These are phyloP conservation scores for Serendipita sp. DNA, from an alignment of 768 basidiomycete species.

Conservation along the genomic window DNA sequence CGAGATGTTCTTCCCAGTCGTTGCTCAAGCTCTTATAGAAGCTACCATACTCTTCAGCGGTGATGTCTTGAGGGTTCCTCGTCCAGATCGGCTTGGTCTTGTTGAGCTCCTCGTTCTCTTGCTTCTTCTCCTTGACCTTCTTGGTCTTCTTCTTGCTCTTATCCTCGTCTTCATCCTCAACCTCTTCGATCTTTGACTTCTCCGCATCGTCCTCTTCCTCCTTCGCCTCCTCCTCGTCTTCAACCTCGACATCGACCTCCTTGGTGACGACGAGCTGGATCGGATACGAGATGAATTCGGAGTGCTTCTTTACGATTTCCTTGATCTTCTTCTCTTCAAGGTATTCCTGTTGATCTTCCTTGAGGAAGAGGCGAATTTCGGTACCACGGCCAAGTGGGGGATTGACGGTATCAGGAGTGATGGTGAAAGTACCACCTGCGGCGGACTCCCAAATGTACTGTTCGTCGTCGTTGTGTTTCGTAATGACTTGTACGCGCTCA, in stretches of 20 bases:
- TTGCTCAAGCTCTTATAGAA: constrained; percentile 99
- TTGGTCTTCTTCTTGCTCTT: constrained; percentile 79
- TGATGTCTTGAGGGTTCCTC: constrained; percentile 90
- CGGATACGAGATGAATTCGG: constrained; percentile 99
- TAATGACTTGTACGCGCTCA: constrained; percentile 94
- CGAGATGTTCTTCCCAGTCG: constrained; percentile 99
- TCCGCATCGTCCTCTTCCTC: constrained; percentile 46
- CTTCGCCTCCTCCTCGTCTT: constrained; percentile 30
- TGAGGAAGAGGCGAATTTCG: constrained; percentile 80
- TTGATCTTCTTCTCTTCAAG: constrained; percentile 99
- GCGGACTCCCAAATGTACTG: constrained; percentile 99
- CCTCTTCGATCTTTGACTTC: constrained; percentile 62
- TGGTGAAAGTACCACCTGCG: constrained; percentile 97
- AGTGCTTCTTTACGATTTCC: constrained; percentile 99
- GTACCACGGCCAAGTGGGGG: constrained; percentile 85
- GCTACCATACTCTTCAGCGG: constrained; percentile 75
- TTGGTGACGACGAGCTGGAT: constrained; percentile 97
- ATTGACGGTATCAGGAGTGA: constrained; percentile 84
- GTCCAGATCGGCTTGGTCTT: constrained; percentile 99
- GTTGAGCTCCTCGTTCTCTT: constrained; percentile 95
- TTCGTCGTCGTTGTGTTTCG: constrained; percentile 99
- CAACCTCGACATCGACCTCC: constrained; percentile 66
- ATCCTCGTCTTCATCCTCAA: constrained; percentile 67
- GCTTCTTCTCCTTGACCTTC: constrained; percentile 79
- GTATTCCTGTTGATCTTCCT: constrained; percentile 98